These are phyloP conservation scores for Xylaria sp. DNA, from an alignment of 2,329 filamentous ascomycete species.

Conservation along the genomic window DNA sequence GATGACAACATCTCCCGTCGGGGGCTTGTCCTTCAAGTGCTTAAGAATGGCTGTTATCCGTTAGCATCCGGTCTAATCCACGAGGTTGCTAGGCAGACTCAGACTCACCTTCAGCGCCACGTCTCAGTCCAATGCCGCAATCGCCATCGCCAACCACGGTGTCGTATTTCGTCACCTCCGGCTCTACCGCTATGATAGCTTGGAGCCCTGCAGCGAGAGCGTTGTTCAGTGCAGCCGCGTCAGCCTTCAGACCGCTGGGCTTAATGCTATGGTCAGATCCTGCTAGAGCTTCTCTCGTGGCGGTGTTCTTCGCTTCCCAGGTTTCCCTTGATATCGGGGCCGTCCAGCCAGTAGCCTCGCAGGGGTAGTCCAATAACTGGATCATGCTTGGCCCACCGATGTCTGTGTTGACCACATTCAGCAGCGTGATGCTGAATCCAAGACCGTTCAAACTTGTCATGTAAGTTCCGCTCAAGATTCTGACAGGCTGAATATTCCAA, in stretches of 20 bases:
- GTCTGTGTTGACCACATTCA: constrained; percentile 64
- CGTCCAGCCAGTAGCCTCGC: constrained; percentile 71
- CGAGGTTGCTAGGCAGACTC: not conserved
- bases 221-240: constrained; percentile 52
- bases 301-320: constrained; percentile 61
- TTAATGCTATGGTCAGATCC: constrained; percentile 39
- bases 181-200: constrained; percentile 66
- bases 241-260: constrained; percentile 54
- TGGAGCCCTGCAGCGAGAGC: constrained; percentile 62
- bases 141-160: constrained; percentile 90
- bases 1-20: constrained; percentile 56
- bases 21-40: constrained; percentile 47
- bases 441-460: constrained; percentile 80
- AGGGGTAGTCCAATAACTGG: constrained; percentile 69
- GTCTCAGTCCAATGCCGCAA: constrained; percentile 83
- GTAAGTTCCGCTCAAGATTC: constrained; percentile 70
- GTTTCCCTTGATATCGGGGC: constrained; percentile 64
- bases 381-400: constrained; percentile 65
- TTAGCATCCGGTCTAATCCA: not conserved
- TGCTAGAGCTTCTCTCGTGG: constrained; percentile 46
- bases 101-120: constrained; percentile 75
- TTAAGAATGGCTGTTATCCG: constrained; percentile 51
- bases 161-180: constrained; percentile 72
- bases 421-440: constrained; percentile 73
- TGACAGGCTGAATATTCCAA: constrained; percentile 63